Evolutionary conservation across 164 flowering plant genomes (phyloP).

Genomic region (Cinnamomum chago): DNA sequence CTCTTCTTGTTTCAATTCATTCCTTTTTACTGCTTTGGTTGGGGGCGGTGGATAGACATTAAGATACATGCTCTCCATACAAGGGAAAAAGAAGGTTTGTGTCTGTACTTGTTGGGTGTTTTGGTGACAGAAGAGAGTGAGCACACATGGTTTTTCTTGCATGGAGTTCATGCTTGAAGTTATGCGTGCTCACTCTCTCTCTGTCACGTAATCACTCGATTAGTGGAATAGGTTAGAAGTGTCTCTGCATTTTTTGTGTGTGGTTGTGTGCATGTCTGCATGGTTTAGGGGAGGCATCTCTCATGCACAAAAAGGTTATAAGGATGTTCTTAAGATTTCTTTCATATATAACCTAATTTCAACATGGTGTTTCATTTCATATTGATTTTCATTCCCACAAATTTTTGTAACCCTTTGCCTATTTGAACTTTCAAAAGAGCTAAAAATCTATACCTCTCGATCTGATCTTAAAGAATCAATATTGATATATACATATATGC

Average conservation of each 20-base stretch:
- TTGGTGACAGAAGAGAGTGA: constrained; percentile 83
- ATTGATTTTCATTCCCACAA: too few relatives aligned
- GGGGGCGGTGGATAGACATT: not conserved
- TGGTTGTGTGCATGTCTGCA: not conserved
- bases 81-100: not conserved
- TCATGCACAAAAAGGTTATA: not conserved
- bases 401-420: not conserved
- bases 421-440: too few relatives aligned
- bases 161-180: constrained; percentile 48
- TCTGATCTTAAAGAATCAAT: too few relatives aligned
- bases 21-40: constrained; percentile 3
- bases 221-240: not conserved
- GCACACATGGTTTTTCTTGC: constrained; percentile 65
- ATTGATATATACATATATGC: too few relatives aligned
- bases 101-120: not conserved
- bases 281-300: not conserved
- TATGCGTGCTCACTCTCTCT: constrained; percentile 59
- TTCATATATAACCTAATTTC: too few relatives aligned
- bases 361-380: too few relatives aligned
- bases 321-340: not conserved
- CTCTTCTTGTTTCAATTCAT: not conserved
- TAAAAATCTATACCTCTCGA: too few relatives aligned
- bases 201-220: constrained; percentile 29
- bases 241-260: not conserved
- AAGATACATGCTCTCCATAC: not conserved